Evolutionary conservation across 2,329 filamentous ascomycete genomes (phyloP), one percentile per base, ranked within the genome.

Genomic region (Sporothrix variecibatus): DNA sequence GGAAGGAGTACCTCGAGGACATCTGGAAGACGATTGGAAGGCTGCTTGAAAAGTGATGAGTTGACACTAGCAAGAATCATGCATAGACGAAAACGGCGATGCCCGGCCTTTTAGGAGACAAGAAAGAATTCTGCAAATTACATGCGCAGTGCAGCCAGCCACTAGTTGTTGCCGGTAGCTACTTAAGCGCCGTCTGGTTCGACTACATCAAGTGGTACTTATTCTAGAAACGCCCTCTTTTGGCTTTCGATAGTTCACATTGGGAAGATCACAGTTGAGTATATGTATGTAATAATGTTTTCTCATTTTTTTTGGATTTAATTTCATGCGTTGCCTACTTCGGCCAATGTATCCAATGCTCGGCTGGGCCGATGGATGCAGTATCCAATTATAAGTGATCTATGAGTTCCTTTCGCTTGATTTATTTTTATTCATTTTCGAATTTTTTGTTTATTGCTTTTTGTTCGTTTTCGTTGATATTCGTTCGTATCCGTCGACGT

Each of bases 111-210:
- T 40, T 34, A 2, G 11, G 31, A 23, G 26, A 28, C 40, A 17
- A 28, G 20, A 40, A n/a, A 5, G n/a, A 23, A 15, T 28, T 20
- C n/a, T 23, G 49, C 6, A 56, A 46, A 69, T 51, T n/a, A 34
- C 8, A 51, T n/a, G 26, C 43, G 15, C 26, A 7, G 23, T 49
- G 43, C 31, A 46, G 31, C 49, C 38, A 23, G 17, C 38, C 69
- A 69, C 62, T 40, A 56, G 69, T 62, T 31, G 69, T 62, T 31
- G 46, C 20, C 51, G 53, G 51, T 34, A 8, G 40, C 38, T 53
- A 38, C 67, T 6, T 53, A 74, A 72, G 69, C 73, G 69, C 73
- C 62, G 60, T 56, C 56, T 26, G 38, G 20, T 34, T 73, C 17
- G 23, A 53, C 23, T 15, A 53, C 23, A 38, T 72, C 20, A 6